A percentile compares a stretch with the other conserved stretches of the same genome.
Evolutionary conservation across 805 yeast genomes (phyloP).

Genomic region (Candida ipomoeae): DNA sequence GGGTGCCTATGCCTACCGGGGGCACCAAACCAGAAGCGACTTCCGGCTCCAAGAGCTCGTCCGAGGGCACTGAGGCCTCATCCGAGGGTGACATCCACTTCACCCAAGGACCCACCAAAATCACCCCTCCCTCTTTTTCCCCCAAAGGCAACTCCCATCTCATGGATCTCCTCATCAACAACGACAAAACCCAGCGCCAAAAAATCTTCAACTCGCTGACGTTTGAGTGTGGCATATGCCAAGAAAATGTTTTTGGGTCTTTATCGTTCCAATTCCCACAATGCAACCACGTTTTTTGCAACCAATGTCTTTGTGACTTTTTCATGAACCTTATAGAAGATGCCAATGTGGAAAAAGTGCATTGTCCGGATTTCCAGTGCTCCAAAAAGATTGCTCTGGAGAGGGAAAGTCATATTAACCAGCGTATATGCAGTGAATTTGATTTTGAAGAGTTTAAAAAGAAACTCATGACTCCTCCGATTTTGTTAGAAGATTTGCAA

Average conservation of each 20-base stretch:
- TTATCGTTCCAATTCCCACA: slow-evolving; percentile 30
- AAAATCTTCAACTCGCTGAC: slow-evolving; percentile 32
- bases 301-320: slow-evolving; percentile 12
- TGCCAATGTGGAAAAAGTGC: slow-evolving; percentile 49
- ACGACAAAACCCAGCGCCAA: slow-evolving; percentile 18
- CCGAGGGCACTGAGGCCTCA: too few relatives aligned
- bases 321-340: slow-evolving; percentile 32
- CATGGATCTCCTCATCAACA: slow-evolving; percentile 1
- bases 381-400: slow-evolving; percentile 23
- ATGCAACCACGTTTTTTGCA: slow-evolving; percentile 21
- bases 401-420: slow-evolving; percentile 8
- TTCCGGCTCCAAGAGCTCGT: too few relatives aligned
- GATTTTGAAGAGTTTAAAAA: slow-evolving; percentile 29
- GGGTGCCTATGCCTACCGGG: too few relatives aligned
- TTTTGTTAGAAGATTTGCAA: slow-evolving; percentile 33
- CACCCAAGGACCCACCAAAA: neutral
- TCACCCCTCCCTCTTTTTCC: neutral
- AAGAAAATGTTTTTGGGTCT: slow-evolving; percentile 44
- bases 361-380: slow-evolving; percentile 56
- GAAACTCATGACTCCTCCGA: slow-evolving; percentile 38
- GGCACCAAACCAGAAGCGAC: too few relatives aligned
- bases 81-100: slow-evolving; percentile 8
- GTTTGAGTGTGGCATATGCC: slow-evolving; percentile 56
- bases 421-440: slow-evolving; percentile 6
- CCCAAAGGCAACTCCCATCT: neutral